Base-by-base conservation (phyloP, 257 asterid genomes). In the Solanum boliviense region DNA sequence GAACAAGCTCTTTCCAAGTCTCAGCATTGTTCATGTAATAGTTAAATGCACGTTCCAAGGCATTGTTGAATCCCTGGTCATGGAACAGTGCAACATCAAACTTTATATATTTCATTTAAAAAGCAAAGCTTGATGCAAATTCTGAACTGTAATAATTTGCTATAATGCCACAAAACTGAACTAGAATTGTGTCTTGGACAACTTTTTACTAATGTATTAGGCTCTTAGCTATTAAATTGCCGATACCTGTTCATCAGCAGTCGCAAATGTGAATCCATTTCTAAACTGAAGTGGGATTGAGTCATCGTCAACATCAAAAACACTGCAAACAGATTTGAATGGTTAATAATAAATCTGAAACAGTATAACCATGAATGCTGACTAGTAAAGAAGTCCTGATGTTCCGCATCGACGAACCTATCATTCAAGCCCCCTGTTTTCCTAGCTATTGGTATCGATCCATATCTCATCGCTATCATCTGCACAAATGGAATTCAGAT, bases 401-500 rank as follows among this genome's bases (percentile, higher is more conserved):
- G 74, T 74, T 65, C 58, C 35, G 10, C 27, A 9, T 44, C 87
- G 74, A 79, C 88, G 58, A 56, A 95, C 99, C 98, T 97, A 95
- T 97, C 99, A 89, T 95, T 95, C 78, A 97, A 91, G 87, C 99
- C 99, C 10, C 99, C 99, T 5, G 99, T 97, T 92, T 94, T 95
- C 89, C 99, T 92, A 73, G 92, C 98, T 81, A 97, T 91, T 7
- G 99, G 99, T 86, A 97, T 91, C 2, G 98, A 89, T 60, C 99
- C 99, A 88, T 97, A 97, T 94, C 98, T 92, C 99, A 97, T 95
- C 31, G 98, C 98, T 89, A 97, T 95, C 99, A 97, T 97, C 99
- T 97, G 94, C 87, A 88, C 27, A 52, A 39, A 87, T 13, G 81
- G 34, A 44, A 32, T 38, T 67, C 68, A 74, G 88, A 84, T 71